Evolutionary conservation across 2,329 filamentous ascomycete species (phyloP).

Genomic region (Lachnellula occidentalis): DNA sequence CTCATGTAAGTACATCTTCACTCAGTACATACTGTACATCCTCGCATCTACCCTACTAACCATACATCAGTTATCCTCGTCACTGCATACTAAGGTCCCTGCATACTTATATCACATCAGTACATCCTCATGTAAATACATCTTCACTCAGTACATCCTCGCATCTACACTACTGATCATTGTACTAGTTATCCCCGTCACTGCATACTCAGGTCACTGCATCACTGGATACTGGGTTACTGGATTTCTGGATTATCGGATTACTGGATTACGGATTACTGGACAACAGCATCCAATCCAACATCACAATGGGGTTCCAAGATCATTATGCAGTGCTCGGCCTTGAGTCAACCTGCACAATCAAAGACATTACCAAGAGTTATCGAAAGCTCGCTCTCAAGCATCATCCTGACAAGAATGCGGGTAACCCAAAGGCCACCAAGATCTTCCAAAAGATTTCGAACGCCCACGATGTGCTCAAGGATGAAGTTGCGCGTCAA

Average conservation of each 20-base stretch:
- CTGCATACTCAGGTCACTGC: too few relatives aligned
- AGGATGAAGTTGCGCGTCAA: not conserved
- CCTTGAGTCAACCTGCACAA: not conserved
- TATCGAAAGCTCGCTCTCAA: not conserved
- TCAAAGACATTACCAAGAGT: not conserved
- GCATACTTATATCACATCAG: too few relatives aligned
- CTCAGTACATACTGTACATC: too few relatives aligned
- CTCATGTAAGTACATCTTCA: too few relatives aligned
- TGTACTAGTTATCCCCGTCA: too few relatives aligned
- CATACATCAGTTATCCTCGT: too few relatives aligned
- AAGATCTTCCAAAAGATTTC: not conserved
- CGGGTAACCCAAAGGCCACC: not conserved
- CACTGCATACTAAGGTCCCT: too few relatives aligned
- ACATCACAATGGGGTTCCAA: not conserved
- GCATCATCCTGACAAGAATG: constrained; percentile 1
- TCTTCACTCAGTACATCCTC: too few relatives aligned
- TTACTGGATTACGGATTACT: not conserved
- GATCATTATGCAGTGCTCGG: not conserved
- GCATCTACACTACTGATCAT: too few relatives aligned
- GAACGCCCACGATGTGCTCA: not conserved
- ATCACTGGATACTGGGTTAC: not conserved
- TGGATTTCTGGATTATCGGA: not conserved
- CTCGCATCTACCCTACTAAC: too few relatives aligned
- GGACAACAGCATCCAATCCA: not conserved
- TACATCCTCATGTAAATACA: too few relatives aligned